phyloP scores from a whole-genome alignment of 805 yeast genomes.

The Phaffomyces antillensis region DNA sequence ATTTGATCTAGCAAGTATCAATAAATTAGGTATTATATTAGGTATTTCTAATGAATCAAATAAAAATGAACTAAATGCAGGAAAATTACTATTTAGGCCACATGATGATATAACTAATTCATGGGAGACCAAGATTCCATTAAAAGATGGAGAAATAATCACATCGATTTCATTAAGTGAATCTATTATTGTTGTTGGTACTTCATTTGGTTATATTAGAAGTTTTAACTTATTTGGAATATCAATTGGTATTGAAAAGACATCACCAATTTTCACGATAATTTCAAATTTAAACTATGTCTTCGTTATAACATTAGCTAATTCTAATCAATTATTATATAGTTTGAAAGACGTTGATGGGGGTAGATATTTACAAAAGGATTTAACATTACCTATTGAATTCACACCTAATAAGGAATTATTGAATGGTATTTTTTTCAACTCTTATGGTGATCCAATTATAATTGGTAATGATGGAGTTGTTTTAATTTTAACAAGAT shows the following conservation, averaged over 20 bases:
- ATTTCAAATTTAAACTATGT: constrained; percentile 24
- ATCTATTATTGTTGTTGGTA: constrained; percentile 56
- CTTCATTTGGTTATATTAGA: constrained; percentile 70
- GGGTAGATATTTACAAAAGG: constrained; percentile 40
- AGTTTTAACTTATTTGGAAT: constrained; percentile 68
- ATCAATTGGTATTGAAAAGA: constrained; percentile 60
- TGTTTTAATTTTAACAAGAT: constrained; percentile 60
- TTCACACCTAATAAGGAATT: constrained; percentile 19
- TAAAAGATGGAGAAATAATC: constrained; percentile 46
- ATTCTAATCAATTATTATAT: constrained; percentile 27
- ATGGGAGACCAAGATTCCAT: constrained; percentile 65
- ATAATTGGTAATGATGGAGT: constrained; percentile 74
- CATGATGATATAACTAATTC: constrained; percentile 57
- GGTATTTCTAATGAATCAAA: constrained; percentile 37
- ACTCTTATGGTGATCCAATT: constrained; percentile 86
- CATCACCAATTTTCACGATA: constrained; percentile 60
- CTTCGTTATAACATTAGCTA: constrained; percentile 26
- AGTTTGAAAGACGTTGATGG: constrained; percentile 41
- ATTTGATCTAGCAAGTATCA: constrained; percentile 71
- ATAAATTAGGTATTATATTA: constrained; percentile 57
- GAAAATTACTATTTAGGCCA: constrained; percentile 56
- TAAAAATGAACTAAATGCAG: constrained; percentile 26
- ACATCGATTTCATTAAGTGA: constrained; percentile 64
- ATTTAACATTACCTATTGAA: constrained; percentile 37
- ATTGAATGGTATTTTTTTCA: constrained; percentile 71